phyloP scores from a whole-genome alignment of 2,329 filamentous ascomycete genomes.

The Sphaerulina populicola region DNA sequence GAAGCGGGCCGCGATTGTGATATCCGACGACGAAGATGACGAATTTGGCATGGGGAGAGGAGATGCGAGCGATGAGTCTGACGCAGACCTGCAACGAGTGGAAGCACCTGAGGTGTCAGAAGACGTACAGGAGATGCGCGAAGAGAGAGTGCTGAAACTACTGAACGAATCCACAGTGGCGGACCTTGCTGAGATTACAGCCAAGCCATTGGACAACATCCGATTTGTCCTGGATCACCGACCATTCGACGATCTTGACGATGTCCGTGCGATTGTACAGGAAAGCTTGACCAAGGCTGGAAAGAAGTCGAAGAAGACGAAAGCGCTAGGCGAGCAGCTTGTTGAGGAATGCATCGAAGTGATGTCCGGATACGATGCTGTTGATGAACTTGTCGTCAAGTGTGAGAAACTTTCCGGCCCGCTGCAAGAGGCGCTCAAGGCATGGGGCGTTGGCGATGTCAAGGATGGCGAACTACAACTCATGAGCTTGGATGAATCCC shows the following conservation, averaged over 20 bases:
- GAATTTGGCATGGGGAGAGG: constrained; percentile 23
- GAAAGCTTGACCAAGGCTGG: constrained; percentile 43
- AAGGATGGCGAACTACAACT: constrained; percentile 54
- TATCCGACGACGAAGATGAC: constrained; percentile 36
- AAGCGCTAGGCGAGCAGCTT: constrained; percentile 56
- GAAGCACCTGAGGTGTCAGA: constrained; percentile 12
- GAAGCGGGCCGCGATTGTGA: constrained; percentile 27
- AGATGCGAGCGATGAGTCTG: constrained; percentile 20
- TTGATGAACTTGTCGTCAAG: constrained; percentile 69
- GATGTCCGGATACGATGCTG: constrained; percentile 69
- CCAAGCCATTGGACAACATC: constrained; percentile 61
- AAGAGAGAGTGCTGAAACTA: constrained; percentile 57
- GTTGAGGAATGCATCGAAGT: constrained; percentile 63
- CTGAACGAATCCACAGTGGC: constrained; percentile 71
- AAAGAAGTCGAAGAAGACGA: constrained; percentile 43
- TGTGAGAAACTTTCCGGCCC: constrained; percentile 67
- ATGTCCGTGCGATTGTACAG: constrained; percentile 56
- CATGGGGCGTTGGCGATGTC: constrained; percentile 57
- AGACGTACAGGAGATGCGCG: constrained; percentile 18
- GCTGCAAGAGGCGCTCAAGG: constrained; percentile 55
- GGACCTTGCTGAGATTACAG: constrained; percentile 74
- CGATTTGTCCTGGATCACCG: constrained; percentile 62
- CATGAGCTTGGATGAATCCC: constrained; percentile 46
- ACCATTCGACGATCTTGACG: constrained; percentile 61
- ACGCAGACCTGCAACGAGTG: constrained; percentile 4